phyloP scores from a whole-genome alignment of 1,284 basidiomycete species.

The Volvariella surrecta region DNA sequence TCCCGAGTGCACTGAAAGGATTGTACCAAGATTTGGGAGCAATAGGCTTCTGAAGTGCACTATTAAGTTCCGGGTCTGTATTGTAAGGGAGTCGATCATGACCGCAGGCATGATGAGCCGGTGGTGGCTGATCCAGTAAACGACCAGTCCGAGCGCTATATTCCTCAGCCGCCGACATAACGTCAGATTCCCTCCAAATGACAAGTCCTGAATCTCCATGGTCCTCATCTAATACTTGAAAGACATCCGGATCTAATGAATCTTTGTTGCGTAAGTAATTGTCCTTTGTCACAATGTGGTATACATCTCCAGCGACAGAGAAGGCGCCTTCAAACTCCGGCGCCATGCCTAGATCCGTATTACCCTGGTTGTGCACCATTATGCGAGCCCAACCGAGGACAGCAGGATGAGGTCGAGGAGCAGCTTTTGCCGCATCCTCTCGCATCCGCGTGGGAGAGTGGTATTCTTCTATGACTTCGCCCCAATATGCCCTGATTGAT shows the following conservation, averaged over 20 bases:
- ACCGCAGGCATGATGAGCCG: slow-evolving; percentile 40
- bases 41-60: slow-evolving; percentile 32
- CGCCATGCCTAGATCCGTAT: slow-evolving; percentile 32
- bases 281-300: slow-evolving; percentile 68
- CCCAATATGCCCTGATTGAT: slow-evolving; percentile 54
- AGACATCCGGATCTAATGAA: slow-evolving; percentile 46
- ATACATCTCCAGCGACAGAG: slow-evolving; percentile 54
- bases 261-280: slow-evolving; percentile 61
- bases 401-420: slow-evolving; percentile 31
- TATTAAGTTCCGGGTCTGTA: slow-evolving; percentile 46
- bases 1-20: slow-evolving; percentile 25
- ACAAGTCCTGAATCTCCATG: slow-evolving; percentile 43
- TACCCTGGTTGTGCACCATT: slow-evolving; percentile 60
- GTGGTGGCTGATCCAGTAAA: slow-evolving; percentile 14
- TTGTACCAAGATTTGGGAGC: slow-evolving; percentile 16
- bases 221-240: slow-evolving; percentile 26
- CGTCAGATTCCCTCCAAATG: slow-evolving; percentile 66
- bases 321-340: slow-evolving; percentile 76
- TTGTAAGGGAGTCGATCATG: slow-evolving; percentile 70
- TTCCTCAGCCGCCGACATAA: slow-evolving; percentile 44
- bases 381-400: slow-evolving; percentile 67
- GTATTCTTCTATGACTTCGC: slow-evolving; percentile 53
- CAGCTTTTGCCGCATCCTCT: slow-evolving; percentile 47
- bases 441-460: slow-evolving; percentile 45
- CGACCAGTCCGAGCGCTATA: slow-evolving; percentile 21